Evolutionary conservation across 208 protist species (phyloP), one percentile per base, ranked within the genome.

Genomic region (Jaenimonas drosophilae): DNA sequence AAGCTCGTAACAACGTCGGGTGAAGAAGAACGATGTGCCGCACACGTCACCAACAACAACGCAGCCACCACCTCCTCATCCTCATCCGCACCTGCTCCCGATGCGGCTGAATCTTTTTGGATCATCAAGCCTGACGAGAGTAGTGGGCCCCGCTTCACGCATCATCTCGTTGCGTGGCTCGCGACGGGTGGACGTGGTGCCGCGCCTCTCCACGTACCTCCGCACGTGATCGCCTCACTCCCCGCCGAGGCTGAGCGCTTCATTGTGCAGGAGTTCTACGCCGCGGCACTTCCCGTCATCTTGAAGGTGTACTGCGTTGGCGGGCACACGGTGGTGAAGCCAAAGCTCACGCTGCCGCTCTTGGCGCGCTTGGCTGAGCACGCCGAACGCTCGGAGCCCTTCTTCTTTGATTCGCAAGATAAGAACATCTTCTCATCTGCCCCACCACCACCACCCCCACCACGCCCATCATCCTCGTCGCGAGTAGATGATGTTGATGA

Each of bases 261-360:
- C 52, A 62, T 91, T 21, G 36, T 91, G 31, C 78, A 91, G 52
- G 65, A 88, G 54, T 72, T 88, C 33, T 76, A 77, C 36, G 23
- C 49, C 16, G 36, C 44, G 39, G 72, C 76, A 7, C 36, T 88
- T 32, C 78, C 78, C n/a, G 68, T 88, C 38, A 64, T 91, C 25
- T 41, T 91, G 19, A 91, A 91, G 59, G 83, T 91, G 24, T 91
- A 91, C 65, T 82, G 69, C 49, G 69, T 88, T 24, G 73, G 70
- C 16, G 27, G 40, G 2, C 29, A 64, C 37, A 50, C 87, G 6
- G 73, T 59, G 45, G 51, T 87, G 7, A 79, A 83, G 54, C 72
- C 73, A 2, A 70, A 71, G 9, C 64, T 73, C 3, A 88, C 76
- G 6, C 47, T 56, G 14, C 63, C 73, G 42, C 44, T 91, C 32